Conservation (phyloP, 2,329 filamentous ascomycete species). For the Monosporascus sp. region DNA sequence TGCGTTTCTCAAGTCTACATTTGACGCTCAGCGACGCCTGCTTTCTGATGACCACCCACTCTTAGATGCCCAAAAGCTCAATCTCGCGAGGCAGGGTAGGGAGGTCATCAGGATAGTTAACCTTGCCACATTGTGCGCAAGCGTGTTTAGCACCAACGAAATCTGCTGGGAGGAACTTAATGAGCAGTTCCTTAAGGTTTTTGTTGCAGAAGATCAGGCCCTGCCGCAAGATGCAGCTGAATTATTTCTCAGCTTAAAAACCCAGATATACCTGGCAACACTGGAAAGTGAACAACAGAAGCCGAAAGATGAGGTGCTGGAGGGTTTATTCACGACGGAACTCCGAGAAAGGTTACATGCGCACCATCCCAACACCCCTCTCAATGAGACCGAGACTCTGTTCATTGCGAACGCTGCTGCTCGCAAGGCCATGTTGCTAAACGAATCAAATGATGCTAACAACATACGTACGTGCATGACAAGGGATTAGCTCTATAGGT, state of each 20-base stretch:
- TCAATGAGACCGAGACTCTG: slow-evolving; percentile 20
- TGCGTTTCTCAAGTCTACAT: slow-evolving; percentile 18
- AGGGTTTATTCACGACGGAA: slow-evolving; percentile 23
- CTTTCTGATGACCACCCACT: slow-evolving; percentile 20
- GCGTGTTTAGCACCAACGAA: slow-evolving; percentile 28
- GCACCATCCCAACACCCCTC: slow-evolving; percentile 20
- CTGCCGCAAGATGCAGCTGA: slow-evolving; percentile 25
- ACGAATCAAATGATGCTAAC: slow-evolving; percentile 18
- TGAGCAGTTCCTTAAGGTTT: slow-evolving; percentile 25
- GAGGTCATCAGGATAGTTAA: slow-evolving; percentile 28
- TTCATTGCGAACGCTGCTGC: slow-evolving; percentile 22
- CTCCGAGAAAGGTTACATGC: slow-evolving; percentile 20
- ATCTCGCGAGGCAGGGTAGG: slow-evolving; percentile 19
- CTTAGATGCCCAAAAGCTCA: slow-evolving; percentile 19
- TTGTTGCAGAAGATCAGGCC: slow-evolving; percentile 21
- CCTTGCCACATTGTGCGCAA: slow-evolving; percentile 27
- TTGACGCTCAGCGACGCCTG: slow-evolving; percentile 22
- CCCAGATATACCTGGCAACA: slow-evolving; percentile 26
- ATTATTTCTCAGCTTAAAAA: slow-evolving; percentile 26
- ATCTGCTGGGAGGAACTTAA: slow-evolving; percentile 27
- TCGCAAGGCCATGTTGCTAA: slow-evolving; percentile 23
- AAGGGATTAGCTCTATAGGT: not conserved
- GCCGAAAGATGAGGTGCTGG: slow-evolving; percentile 19
- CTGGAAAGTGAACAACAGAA: slow-evolving; percentile 23
- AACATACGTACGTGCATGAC: slow-evolving; percentile 21